phyloP scores from a whole-genome alignment of 257 asterid species.

The Petunia secreta region DNA sequence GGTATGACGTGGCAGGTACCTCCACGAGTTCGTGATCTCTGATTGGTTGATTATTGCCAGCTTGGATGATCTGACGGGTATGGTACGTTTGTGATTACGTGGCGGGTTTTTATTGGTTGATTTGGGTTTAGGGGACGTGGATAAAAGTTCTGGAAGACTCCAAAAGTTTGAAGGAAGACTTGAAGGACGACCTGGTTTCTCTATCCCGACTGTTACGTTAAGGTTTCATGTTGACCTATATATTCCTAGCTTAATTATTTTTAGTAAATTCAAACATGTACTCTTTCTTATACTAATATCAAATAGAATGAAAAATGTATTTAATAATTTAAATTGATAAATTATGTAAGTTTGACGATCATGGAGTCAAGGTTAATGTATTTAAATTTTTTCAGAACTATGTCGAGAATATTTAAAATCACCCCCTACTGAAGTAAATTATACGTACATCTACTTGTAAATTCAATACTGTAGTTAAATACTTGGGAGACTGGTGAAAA shows the following conservation, averaged over 20 bases:
- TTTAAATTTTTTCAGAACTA: too few species aligned
- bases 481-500: too few species aligned
- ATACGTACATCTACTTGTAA: too few species aligned
- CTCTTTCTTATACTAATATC: not conserved
- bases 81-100: conserved; percentile 29
- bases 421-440: too few species aligned
- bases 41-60: conserved; percentile 54
- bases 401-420: too few species aligned
- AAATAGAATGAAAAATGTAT: not conserved
- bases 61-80: conserved; percentile 55
- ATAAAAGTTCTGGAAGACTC: conserved; percentile 52
- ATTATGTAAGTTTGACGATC: too few species aligned
- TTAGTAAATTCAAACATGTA: not conserved
- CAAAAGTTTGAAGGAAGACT: not conserved
- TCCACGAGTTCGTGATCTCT: conserved; percentile 43
- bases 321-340: not conserved
- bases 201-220: not conserved
- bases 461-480: too few species aligned
- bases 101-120: conserved; percentile 48
- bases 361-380: too few species aligned
- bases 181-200: not conserved
- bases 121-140: conserved; percentile 54
- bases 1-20: not conserved
- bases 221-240: conserved; percentile 9
- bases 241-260: not conserved